Evolutionary conservation across 306 rosid genomes (phyloP).

Genomic region (Lathyrus sativus): DNA sequence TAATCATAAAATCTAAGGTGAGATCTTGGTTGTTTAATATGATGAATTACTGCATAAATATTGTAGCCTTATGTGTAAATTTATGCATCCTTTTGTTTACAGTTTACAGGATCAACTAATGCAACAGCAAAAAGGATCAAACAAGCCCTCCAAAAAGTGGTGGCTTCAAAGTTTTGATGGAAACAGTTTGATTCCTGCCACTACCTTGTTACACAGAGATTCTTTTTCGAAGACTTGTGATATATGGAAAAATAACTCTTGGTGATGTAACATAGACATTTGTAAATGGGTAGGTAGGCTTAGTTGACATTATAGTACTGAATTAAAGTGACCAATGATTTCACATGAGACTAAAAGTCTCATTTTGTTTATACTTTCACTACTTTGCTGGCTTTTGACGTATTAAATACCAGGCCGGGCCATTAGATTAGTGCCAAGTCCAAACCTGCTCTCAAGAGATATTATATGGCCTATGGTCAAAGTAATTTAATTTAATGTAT

Average conservation of each 20-base stretch:
- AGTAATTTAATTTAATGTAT: background rate
- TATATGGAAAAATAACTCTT: conserved; percentile 11
- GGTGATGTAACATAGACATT: conserved; percentile 35
- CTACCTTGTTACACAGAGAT: conserved; percentile 19
- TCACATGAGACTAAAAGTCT: background rate
- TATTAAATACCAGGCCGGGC: background rate
- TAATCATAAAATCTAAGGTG: conserved; percentile 69
- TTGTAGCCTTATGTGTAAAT: conserved; percentile 2
- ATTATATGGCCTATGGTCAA: background rate
- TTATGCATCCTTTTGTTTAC: conserved; percentile 30
- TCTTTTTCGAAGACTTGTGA: conserved; percentile 23
- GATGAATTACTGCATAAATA: too few species aligned
- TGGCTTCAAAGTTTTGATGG: conserved; percentile 40
- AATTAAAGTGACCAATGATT: background rate
- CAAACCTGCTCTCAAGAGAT: background rate
- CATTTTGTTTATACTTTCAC: background rate
- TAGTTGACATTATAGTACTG: conserved; percentile 17
- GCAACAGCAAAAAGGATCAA: conserved; percentile 46
- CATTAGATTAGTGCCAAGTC: background rate
- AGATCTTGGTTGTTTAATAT: conserved; percentile 9
- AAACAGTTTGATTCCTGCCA: conserved; percentile 18
- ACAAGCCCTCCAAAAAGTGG: conserved; percentile 46
- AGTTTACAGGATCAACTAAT: conserved; percentile 43
- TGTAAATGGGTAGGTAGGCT: conserved; percentile 34
- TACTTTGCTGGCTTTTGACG: conserved; percentile 2